phyloP scores from a whole-genome alignment of 768 basidiomycete species.

The Termitomyces sp. region DNA sequence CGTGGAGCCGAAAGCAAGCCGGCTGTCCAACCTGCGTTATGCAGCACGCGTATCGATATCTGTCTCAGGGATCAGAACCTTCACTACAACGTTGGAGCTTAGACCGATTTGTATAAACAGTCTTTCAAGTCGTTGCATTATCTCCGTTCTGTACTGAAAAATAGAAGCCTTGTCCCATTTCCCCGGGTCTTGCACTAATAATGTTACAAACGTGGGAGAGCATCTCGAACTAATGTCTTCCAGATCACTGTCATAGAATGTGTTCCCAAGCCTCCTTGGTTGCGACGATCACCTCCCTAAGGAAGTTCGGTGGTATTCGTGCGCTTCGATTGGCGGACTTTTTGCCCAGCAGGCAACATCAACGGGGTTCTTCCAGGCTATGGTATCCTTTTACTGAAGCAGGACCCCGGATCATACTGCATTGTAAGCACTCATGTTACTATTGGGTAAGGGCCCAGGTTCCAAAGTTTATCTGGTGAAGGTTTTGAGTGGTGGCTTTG shows the following conservation, averaged over 20 bases:
- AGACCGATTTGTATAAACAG: neutral
- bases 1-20: neutral
- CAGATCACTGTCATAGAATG: neutral
- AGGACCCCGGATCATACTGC: constrained; percentile 1
- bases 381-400: neutral
- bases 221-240: neutral
- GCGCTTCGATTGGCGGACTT: neutral
- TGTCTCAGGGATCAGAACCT: neutral
- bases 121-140: neutral
- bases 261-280: neutral
- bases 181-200: neutral
- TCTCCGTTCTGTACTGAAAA: neutral
- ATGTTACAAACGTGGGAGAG: neutral
- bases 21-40: neutral
- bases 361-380: neutral
- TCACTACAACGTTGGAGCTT: neutral
- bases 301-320: neutral
- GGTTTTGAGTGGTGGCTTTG: neutral
- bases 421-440: too few relatives aligned
- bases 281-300: constrained; percentile 1
- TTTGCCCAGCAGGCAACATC: neutral
- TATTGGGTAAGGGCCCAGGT: neutral
- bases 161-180: neutral
- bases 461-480: neutral
- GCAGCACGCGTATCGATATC: neutral